Evolutionary conservation across 495 filamentous ascomycete genomes (phyloP).

Genomic region (Hypomontagnella submonticulosa): DNA sequence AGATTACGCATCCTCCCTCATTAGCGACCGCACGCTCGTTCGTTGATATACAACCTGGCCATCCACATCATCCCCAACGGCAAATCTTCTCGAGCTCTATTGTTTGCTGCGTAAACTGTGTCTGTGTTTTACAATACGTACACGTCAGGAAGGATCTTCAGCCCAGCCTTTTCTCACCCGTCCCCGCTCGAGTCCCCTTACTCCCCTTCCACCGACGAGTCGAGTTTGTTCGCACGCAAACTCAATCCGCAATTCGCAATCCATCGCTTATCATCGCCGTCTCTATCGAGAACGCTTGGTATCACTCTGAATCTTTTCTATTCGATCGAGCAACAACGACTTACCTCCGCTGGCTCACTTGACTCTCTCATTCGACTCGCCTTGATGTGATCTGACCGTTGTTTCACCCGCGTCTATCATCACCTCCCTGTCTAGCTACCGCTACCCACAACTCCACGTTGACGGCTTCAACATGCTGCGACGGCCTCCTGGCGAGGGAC

Average conservation of each 20-base stretch:
- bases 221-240: too few relatives aligned
- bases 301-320: too few relatives aligned
- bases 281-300: too few relatives aligned
- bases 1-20: too few relatives aligned
- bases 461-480: slow-evolving; percentile 64
- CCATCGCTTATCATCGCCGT: too few relatives aligned
- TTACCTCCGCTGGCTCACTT: background rate
- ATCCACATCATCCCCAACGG: background rate
- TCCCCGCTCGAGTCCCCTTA: too few relatives aligned
- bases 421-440: background rate
- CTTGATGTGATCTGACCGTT: slow-evolving; percentile 31
- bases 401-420: background rate
- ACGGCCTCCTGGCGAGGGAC: slow-evolving; percentile 65
- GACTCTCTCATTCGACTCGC: background rate
- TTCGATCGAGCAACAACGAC: background rate
- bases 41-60: background rate
- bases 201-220: too few relatives aligned
- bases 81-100: slow-evolving; percentile 6
- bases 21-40: too few relatives aligned
- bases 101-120: background rate
- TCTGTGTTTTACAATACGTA: too few relatives aligned
- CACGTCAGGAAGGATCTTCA: too few relatives aligned
- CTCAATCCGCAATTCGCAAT: too few relatives aligned
- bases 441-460: slow-evolving; percentile 50
- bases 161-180: too few relatives aligned